Evolutionary conservation across 352 stramenopile species (phyloP).

Genomic region (Globisporangium apiculatum): DNA sequence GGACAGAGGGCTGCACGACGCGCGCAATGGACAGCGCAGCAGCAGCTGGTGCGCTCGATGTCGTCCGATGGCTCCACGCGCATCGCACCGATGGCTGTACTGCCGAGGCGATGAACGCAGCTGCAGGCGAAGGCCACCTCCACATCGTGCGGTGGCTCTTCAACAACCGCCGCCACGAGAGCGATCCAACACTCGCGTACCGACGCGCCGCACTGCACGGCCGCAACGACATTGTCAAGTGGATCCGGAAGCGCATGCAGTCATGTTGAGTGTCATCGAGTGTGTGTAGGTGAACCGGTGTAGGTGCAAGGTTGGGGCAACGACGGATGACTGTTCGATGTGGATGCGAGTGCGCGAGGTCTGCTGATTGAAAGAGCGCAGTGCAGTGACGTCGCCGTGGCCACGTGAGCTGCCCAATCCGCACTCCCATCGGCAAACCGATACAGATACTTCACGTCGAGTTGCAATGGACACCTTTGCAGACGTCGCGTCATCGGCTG

Average conservation of each 20-base stretch:
- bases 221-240: slow-evolving; percentile 11
- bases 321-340: neutral
- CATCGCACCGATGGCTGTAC: slow-evolving; percentile 11
- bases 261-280: too few relatives aligned
- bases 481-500: too few relatives aligned
- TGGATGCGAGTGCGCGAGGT: too few relatives aligned
- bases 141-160: slow-evolving; percentile 12
- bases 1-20: slow-evolving; percentile 5
- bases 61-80: slow-evolving; percentile 12
- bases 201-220: slow-evolving; percentile 2
- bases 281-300: neutral
- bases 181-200: slow-evolving; percentile 2
- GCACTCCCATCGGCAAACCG: too few relatives aligned
- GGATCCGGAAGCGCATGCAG: slow-evolving; percentile 6
- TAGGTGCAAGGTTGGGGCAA: too few relatives aligned
- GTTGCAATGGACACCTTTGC: too few relatives aligned
- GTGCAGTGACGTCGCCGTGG: too few relatives aligned
- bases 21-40: slow-evolving; percentile 5
- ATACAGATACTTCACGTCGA: too few relatives aligned
- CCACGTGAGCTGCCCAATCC: too few relatives aligned
- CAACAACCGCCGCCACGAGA: slow-evolving; percentile 8
- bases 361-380: too few relatives aligned
- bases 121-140: slow-evolving; percentile 7
- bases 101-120: slow-evolving; percentile 6
- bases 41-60: slow-evolving; percentile 1